Conservation (phyloP, 1,139 yeast species). For the Kodamaea sp. region DNA sequence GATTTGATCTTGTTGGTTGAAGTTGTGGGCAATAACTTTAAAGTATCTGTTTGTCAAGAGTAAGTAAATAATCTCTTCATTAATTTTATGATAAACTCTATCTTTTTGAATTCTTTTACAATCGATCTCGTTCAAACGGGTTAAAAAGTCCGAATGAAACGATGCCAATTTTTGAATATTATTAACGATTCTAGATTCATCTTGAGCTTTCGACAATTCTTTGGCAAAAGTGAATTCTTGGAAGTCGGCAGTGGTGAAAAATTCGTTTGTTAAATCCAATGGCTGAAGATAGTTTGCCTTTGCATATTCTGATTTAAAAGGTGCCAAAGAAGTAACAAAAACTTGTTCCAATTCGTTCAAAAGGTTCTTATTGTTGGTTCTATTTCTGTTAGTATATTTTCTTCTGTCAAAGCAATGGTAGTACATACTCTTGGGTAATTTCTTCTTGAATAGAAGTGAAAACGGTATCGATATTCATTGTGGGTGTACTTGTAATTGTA, state of each 20-base stretch:
- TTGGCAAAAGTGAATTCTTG: not conserved
- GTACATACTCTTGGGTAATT: constrained; percentile 7
- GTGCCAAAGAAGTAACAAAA: constrained; percentile 7
- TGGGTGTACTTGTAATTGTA: constrained; percentile 1
- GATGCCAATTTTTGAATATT: constrained; percentile 2
- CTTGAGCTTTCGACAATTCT: not conserved
- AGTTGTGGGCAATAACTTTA: constrained; percentile 13
- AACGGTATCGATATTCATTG: constrained; percentile 9
- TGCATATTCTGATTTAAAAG: constrained; percentile 9
- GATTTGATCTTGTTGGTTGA: constrained; percentile 4
- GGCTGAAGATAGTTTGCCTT: constrained; percentile 7
- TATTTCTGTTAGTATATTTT: constrained; percentile 5
- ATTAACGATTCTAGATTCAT: constrained; percentile 1
- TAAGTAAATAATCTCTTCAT: constrained; percentile 22
- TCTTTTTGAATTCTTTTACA: constrained; percentile 21
- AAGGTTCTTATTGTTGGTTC: constrained; percentile 7
- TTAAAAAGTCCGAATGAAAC: constrained; percentile 1
- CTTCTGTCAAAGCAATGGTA: not conserved
- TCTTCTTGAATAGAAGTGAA: constrained; percentile 9
- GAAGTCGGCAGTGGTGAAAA: constrained; percentile 2
- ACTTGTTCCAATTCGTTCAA: constrained; percentile 9
- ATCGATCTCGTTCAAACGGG: constrained; percentile 5
- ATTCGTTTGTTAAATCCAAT: constrained; percentile 4
- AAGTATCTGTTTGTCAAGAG: constrained; percentile 20
- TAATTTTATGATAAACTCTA: constrained; percentile 17